Base-by-base conservation (phyloP, 2,329 filamentous ascomycete genomes). In the Diaporthe longicolla region DNA sequence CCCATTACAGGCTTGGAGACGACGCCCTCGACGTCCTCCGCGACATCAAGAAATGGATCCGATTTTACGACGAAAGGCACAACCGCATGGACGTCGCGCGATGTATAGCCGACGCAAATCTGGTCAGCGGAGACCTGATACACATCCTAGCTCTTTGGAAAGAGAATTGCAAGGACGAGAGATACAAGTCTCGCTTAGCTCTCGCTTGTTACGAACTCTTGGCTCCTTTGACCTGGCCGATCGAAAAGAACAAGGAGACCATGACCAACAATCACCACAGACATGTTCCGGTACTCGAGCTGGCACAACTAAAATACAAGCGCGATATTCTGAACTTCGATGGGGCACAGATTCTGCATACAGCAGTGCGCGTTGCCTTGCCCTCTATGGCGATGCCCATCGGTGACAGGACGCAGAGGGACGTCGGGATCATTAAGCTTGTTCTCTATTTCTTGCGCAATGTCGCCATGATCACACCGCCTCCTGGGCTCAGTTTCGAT, bases 31-130 rank as follows among this genome's bases (percentile, higher is more conserved):
- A 97, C 73, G 97, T 95, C 80, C 87, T 99, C 73, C 95, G 96
- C 76, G 97, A 99, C 84, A 89, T 99, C 71, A 96, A 97, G 81
- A 93, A 93, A 90, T 99, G 97, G 97, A 89, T 99, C 78, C 95
- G 95, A 78, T 91, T 98, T 76, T 97, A 97, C 87, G 95, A 98
- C 82, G 94, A 97, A 81, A 97, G 97, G 82, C 91, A 93, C 77
- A 97, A 98, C 81, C 93, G 96, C 77, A 93, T 97, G 88, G 97
- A 99, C 81, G 97, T 99, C 74, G 95, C 96, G 75, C 90, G 97
- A 84, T 98, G 95, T 82, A 88, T 98, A 78, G 93, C 95, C 80
- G 95, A 98, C 83, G 93, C 95, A 58, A 98, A 98, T 80, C 84
- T 99, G n/a, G 90, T 98, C 73, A 93, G 93, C 80, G 94, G 94